These are phyloP conservation scores for Solanum tarapatanum DNA, from an alignment of 257 asterid species.

Conservation along the genomic window DNA sequence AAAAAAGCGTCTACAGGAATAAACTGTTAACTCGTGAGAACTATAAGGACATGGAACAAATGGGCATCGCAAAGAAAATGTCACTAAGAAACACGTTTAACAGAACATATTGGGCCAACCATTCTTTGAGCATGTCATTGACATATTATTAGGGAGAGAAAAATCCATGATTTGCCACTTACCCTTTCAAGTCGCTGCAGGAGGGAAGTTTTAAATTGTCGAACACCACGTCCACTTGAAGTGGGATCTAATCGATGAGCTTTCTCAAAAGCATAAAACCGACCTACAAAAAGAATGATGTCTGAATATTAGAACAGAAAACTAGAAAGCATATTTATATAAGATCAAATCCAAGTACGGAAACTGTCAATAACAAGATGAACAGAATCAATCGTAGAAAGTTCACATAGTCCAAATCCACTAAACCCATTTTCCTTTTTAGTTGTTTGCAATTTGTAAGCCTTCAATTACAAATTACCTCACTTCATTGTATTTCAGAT, in stretches of 20 bases:
- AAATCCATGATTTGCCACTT: conserved; percentile 7
- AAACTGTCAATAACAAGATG: background rate
- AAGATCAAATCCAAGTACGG: background rate
- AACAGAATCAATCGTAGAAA: background rate
- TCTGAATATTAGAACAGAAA: background rate
- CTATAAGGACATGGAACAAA: background rate
- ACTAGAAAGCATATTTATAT: background rate
- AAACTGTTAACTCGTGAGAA: background rate
- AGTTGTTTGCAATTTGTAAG: background rate
- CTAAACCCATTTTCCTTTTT: background rate
- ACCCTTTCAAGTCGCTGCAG: conserved; percentile 92
- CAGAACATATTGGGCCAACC: background rate
- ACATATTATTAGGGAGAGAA: background rate
- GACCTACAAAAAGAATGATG: conserved; percentile 39
- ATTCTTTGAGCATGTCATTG: background rate
- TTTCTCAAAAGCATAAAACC: conserved; percentile 95
- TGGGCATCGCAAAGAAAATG: background rate
- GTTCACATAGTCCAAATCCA: background rate
- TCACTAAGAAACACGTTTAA: background rate
- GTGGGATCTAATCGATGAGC: conserved; percentile 95
- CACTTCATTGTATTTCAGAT: background rate
- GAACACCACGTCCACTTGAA: conserved; percentile 98
- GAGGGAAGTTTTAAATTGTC: conserved; percentile 95
- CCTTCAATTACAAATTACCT: background rate
- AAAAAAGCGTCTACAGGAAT: background rate